Percentiles rank a stretch among this genome's conserved stretches.
phyloP scores from a whole-genome alignment of 768 basidiomycete genomes.

The Pseudohyphozyma bogoriensis region DNA sequence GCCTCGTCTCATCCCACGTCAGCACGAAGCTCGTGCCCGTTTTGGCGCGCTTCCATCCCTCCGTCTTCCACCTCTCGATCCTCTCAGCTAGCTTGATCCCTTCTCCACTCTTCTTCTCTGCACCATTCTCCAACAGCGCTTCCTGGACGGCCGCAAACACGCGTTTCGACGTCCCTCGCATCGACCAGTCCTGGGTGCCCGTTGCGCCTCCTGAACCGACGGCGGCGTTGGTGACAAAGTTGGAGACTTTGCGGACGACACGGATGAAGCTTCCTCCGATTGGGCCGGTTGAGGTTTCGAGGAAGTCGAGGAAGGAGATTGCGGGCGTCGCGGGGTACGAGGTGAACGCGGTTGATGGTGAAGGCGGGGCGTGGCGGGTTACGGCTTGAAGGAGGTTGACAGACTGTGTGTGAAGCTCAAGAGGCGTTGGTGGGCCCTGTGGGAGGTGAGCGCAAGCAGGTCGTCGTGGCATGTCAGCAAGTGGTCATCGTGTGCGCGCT shows the following conservation, averaged over 20 bases:
- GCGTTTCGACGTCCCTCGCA: conserved; percentile 4
- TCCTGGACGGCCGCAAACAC: neutral
- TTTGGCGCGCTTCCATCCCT: neutral
- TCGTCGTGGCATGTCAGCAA: too few relatives aligned
- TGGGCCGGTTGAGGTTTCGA: conserved; percentile 1
- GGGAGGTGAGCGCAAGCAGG: too few relatives aligned
- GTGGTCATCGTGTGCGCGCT: too few relatives aligned
- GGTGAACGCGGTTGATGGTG: conserved; percentile 1
- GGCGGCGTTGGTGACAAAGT: neutral
- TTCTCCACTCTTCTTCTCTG: too few relatives aligned
- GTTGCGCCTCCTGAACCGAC: neutral
- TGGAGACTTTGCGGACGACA: neutral
- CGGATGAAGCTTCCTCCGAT: neutral
- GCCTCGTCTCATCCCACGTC: conserved; percentile 7
- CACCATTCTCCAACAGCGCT: conserved; percentile 2
- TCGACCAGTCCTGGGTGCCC: conserved; percentile 6
- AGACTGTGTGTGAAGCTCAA: conserved; percentile 22
- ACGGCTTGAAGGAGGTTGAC: conserved; percentile 15
- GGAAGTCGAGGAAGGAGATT: conserved; percentile 12
- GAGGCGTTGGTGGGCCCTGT: too few relatives aligned
- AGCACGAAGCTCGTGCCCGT: neutral
- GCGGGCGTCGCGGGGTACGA: conserved; percentile 9
- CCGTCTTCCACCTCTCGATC: conserved; percentile 9
- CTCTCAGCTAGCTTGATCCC: too few relatives aligned
- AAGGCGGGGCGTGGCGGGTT: conserved; percentile 6